Percentiles rank a stretch among this genome's conserved stretches.
phyloP scores from a whole-genome alignment of 768 basidiomycete genomes.

The Epithele typhae region DNA sequence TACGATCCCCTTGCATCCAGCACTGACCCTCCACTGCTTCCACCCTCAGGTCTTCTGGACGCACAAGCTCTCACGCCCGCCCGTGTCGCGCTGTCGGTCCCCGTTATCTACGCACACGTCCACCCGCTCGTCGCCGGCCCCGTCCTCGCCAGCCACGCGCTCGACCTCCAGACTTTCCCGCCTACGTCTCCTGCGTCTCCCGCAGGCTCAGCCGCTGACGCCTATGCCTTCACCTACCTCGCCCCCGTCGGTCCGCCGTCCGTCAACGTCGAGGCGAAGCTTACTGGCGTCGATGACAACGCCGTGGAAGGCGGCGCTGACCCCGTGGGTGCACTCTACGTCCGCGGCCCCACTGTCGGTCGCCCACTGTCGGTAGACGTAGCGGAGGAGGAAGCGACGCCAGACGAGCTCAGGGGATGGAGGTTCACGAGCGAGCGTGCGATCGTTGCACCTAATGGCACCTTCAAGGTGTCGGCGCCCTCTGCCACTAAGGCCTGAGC shows the following conservation, averaged over 20 bases:
- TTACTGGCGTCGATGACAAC: slow-evolving; percentile 65
- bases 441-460: slow-evolving; percentile 31
- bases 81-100: slow-evolving; percentile 72
- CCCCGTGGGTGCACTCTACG: slow-evolving; percentile 54
- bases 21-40: slow-evolving; percentile 1
- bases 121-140: slow-evolving; percentile 71
- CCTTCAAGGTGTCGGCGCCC: slow-evolving; percentile 26
- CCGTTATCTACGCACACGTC: slow-evolving; percentile 60
- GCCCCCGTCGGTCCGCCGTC: slow-evolving; percentile 73
- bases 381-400: slow-evolving; percentile 11
- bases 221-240: slow-evolving; percentile 34
- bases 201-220: slow-evolving; percentile 22
- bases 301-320: slow-evolving; percentile 62
- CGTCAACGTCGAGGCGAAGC: slow-evolving; percentile 80
- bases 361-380: slow-evolving; percentile 42
- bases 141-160: slow-evolving; percentile 74
- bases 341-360: slow-evolving; percentile 75
- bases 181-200: slow-evolving; percentile 5
- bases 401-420: slow-evolving; percentile 22
- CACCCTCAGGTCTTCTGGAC: slow-evolving; percentile 42
- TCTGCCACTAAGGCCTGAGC: too few relatives aligned
- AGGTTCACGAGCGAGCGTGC: slow-evolving; percentile 25
- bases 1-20: neutral
- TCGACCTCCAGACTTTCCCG: slow-evolving; percentile 78
- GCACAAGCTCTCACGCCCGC: slow-evolving; percentile 52